Base-by-base conservation (phyloP, 2,329 filamentous ascomycete species). In the Thielaviopsis cerberus region DNA sequence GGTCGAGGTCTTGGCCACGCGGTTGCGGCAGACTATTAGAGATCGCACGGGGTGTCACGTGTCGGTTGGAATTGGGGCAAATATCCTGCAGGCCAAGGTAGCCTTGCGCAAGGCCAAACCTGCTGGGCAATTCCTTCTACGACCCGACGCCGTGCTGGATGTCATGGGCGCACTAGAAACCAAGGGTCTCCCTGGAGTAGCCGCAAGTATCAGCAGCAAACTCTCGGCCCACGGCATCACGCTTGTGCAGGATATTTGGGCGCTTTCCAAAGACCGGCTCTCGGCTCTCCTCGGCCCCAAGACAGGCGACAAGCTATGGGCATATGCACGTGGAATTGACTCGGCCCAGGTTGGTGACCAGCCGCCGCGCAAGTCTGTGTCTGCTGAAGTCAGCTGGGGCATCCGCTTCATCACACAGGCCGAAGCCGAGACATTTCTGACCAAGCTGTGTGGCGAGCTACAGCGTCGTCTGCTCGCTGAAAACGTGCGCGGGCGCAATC, bases 381-480 rank as follows among this genome's bases (percentile, higher is more conserved):
- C 92, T 1, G 91, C 91, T 0, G 92, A 98, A 68, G 88, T 98
- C 62, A 98, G 92, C 65, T 98, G 92, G 92, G 92, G 94, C 2
- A 94, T 98, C 58, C 83, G 92, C 5, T 98, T 98, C 67, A 81
- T 92, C 63, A 94, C 79, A 61, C 88, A 96, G 66, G 77, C 80
- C n/a, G 91, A 98, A 69, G 90, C 89, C 0, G 91, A 97, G 60
- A 88, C 94, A 63, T 98, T 98, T 67, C 78, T 97, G 27, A 74
- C 81, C 61, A 92, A 87, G 63, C 73, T 98, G 0, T 92, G 87
- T 66, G 83, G 83, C 58, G 92, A 98, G 69, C 72, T 98, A 6
- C 83, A 90, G 64, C 84, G 83, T 58, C 79, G 92, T 1, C 72
- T 98, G 20, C 66, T 89, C 23, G 86, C 89, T 62, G 88, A 96